A percentile compares a stretch with the other conserved stretches of the same genome.
These are phyloP conservation scores for Monosporozyma siamensis DNA, from an alignment of 805 yeast genomes.

Conservation along the genomic window DNA sequence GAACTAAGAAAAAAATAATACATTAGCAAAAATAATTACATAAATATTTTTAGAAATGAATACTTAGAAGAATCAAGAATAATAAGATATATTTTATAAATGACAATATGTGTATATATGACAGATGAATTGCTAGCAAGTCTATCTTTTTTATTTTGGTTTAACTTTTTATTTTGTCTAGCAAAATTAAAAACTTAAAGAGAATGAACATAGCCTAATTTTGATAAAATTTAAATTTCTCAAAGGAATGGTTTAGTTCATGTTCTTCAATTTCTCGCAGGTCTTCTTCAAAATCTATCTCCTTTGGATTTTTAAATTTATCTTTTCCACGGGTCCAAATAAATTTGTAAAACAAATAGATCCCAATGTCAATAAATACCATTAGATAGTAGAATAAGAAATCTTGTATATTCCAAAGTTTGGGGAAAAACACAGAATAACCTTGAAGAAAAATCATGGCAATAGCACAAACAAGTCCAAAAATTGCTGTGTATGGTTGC, in stretches of 20 bases:
- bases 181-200: too few species aligned
- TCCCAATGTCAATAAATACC: slow-evolving; percentile 46
- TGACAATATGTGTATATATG: not conserved
- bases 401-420: slow-evolving; percentile 49
- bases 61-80: not conserved
- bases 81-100: not conserved
- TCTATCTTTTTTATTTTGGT: not conserved
- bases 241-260: slow-evolving; percentile 30
- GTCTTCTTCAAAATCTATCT: slow-evolving; percentile 47
- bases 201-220: too few species aligned
- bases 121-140: not conserved
- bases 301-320: slow-evolving; percentile 35
- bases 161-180: not conserved
- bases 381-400: slow-evolving; percentile 67
- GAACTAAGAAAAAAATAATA: not conserved
- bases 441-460: slow-evolving; percentile 56
- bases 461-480: slow-evolving; percentile 39
- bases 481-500: slow-evolving; percentile 50
- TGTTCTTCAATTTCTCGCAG: slow-evolving; percentile 51
- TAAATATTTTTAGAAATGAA: not conserved
- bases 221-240: slow-evolving; percentile 14
- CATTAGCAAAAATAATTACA: not conserved
- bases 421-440: slow-evolving; percentile 59
- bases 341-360: slow-evolving; percentile 46
- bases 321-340: slow-evolving; percentile 35